Conservation (phyloP, 2,329 filamentous ascomycete species). For the Atkinsonella hypoxylon region DNA sequence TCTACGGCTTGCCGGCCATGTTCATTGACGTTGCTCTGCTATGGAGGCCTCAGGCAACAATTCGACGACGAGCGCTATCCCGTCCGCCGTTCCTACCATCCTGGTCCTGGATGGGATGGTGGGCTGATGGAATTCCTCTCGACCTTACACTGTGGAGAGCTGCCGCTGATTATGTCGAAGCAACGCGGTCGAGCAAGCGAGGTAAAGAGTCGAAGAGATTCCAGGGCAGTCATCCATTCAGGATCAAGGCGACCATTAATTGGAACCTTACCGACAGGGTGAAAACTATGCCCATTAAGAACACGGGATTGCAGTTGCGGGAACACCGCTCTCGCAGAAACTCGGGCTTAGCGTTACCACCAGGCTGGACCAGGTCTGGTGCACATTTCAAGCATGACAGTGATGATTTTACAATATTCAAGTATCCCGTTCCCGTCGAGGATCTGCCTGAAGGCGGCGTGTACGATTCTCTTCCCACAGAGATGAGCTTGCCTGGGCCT, state of each 20-base stretch:
- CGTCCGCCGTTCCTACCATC: conserved; percentile 28
- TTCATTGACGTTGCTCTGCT: conserved; percentile 33
- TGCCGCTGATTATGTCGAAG: conserved; percentile 31
- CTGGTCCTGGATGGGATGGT: conserved; percentile 38
- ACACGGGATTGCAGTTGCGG: conserved; percentile 26
- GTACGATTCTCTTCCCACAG: conserved; percentile 18
- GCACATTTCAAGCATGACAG: conserved; percentile 27
- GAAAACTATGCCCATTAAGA: conserved; percentile 22
- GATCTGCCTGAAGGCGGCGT: conserved; percentile 18
- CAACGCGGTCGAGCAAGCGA: conserved; percentile 19
- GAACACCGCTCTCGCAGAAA: conserved; percentile 24
- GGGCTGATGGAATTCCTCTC: conserved; percentile 30
- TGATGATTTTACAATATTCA: conserved; percentile 26
- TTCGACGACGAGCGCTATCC: conserved; percentile 25
- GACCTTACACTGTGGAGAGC: conserved; percentile 31
- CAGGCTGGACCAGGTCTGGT: conserved; percentile 27
- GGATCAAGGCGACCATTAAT: conserved; percentile 24
- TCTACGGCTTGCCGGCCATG: conserved; percentile 34
- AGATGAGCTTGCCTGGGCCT: conserved; percentile 24
- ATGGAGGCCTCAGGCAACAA: conserved; percentile 31
- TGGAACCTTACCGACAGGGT: conserved; percentile 30
- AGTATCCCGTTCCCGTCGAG: conserved; percentile 29
- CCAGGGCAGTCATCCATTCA: conserved; percentile 24
- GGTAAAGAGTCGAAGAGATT: conserved; percentile 23
- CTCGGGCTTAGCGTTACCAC: conserved; percentile 20